Conservation (phyloP, 2,329 filamentous ascomycete species). For the Aspergillus pseudonomiae region DNA sequence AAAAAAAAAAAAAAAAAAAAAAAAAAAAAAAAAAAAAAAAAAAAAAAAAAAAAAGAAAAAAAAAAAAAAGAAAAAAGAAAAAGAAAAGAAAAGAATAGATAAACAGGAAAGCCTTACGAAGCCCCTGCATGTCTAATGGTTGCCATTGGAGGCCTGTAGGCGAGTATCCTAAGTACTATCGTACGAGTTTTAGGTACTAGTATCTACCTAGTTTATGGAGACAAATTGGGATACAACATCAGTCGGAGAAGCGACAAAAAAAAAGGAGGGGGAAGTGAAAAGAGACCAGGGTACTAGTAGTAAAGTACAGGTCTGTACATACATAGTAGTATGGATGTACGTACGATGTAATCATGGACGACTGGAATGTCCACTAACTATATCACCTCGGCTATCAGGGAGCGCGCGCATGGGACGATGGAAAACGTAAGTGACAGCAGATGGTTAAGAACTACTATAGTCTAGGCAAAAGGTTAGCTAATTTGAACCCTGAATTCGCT, state of each 20-base stretch:
- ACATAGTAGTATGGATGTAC: background rate
- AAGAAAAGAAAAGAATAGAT: background rate
- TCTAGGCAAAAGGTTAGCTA: slow-evolving; percentile 3
- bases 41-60: background rate
- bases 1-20: background rate
- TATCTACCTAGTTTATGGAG: background rate
- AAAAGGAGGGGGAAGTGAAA: background rate
- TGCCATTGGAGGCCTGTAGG: background rate
- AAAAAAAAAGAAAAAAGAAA: background rate
- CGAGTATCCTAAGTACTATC: background rate
- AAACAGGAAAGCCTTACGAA: background rate
- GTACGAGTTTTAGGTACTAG: background rate
- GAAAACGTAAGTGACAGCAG: slow-evolving; percentile 3
- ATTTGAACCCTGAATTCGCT: background rate
- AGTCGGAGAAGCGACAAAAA: background rate
- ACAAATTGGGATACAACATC: background rate
- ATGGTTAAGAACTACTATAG: background rate
- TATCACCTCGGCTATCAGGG: slow-evolving; percentile 12
- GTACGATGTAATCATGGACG: background rate
- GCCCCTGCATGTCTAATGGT: background rate
- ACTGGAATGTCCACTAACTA: background rate
- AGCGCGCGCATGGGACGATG: slow-evolving; percentile 5
- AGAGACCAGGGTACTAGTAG: background rate
- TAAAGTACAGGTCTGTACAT: background rate
- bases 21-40: background rate